These are phyloP conservation scores for Pyrenophora seminiperda DNA, from an alignment of 2,329 filamentous ascomycete species.

Conservation along the genomic window DNA sequence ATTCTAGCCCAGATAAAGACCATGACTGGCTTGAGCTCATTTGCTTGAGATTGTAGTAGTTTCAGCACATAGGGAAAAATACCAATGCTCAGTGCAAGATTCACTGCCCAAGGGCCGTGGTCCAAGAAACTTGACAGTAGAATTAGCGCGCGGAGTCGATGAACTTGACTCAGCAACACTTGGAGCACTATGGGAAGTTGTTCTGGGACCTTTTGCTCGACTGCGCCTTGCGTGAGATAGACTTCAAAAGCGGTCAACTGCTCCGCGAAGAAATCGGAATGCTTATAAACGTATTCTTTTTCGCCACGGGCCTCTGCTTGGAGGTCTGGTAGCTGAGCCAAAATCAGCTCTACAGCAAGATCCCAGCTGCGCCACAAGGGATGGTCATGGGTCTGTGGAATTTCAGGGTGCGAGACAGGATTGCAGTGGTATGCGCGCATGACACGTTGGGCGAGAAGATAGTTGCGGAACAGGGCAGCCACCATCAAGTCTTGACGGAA, in stretches of 20 bases:
- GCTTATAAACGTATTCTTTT: constrained; percentile 85
- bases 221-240: constrained; percentile 83
- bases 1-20: constrained; percentile 99
- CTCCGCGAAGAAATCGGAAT: constrained; percentile 95
- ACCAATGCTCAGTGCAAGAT: constrained; percentile 93
- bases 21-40: constrained; percentile 97
- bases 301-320: constrained; percentile 76
- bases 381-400: constrained; percentile 95
- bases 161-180: constrained; percentile 93
- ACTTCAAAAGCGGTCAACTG: constrained; percentile 97
- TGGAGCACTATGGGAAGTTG: constrained; percentile 96
- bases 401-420: constrained; percentile 84
- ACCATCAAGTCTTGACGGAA: constrained; percentile 99
- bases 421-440: constrained; percentile 97
- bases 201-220: constrained; percentile 85
- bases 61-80: constrained; percentile 99
- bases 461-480: constrained; percentile 95
- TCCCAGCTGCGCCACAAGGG: constrained; percentile 98
- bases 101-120: constrained; percentile 97
- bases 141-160: constrained; percentile 87
- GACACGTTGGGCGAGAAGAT: constrained; percentile 88
- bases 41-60: constrained; percentile 88
- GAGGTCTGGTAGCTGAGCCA: constrained; percentile 84
- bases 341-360: constrained; percentile 90
- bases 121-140: constrained; percentile 92